These are phyloP conservation scores for Tylopilus cervinicoccineus DNA, from an alignment of 768 basidiomycete species.

Conservation along the genomic window DNA sequence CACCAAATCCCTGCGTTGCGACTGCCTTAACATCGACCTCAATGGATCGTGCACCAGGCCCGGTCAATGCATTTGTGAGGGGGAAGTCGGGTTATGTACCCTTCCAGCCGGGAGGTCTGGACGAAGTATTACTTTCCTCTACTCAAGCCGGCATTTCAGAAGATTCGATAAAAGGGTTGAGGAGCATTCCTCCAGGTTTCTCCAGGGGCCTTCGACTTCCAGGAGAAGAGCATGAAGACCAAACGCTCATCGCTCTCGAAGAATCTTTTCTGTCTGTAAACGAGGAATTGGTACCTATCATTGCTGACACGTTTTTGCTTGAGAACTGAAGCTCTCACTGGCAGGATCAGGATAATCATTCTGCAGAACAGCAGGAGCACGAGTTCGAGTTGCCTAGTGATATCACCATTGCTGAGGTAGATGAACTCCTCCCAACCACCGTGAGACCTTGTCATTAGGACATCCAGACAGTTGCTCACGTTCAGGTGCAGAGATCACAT, in stretches of 20 bases:
- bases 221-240: conserved; percentile 50
- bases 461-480: conserved; percentile 2
- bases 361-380: conserved; percentile 19
- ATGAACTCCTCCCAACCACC: conserved; percentile 70
- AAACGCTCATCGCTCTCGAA: conserved; percentile 34
- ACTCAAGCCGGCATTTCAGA: conserved; percentile 32
- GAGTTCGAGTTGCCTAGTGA: conserved; percentile 16
- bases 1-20: conserved; percentile 47
- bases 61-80: conserved; percentile 77
- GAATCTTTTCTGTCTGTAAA: conserved; percentile 10
- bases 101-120: conserved; percentile 92
- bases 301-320: conserved; percentile 13
- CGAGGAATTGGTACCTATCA: conserved; percentile 15
- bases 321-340: conserved; percentile 18
- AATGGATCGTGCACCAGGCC: conserved; percentile 78
- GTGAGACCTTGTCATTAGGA: conserved; percentile 25
- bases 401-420: conserved; percentile 51
- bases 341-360: conserved; percentile 21
- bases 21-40: conserved; percentile 84
- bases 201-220: conserved; percentile 72
- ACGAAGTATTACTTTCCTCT: conserved; percentile 45
- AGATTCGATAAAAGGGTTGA: conserved; percentile 41
- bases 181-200: conserved; percentile 80
- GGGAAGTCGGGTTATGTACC: conserved; percentile 93
- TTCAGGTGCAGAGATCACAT: conserved; percentile 45